phyloP scores from a whole-genome alignment of 371 early-diverging fungal species.

The Circinella umbellata region DNA sequence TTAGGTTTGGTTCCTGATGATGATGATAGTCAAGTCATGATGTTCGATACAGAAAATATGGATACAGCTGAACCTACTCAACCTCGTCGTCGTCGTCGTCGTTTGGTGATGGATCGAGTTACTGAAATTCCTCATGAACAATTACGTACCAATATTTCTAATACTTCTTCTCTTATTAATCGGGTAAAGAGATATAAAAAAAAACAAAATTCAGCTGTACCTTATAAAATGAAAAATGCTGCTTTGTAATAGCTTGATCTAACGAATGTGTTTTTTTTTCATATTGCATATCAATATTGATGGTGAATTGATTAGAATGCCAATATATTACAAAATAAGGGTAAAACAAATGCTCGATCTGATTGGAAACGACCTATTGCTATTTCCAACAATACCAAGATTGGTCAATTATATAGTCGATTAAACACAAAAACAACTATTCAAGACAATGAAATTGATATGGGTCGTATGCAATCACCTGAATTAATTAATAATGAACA shows the following conservation, averaged over 20 bases:
- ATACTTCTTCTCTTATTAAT: constrained; percentile 51
- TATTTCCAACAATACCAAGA: neutral
- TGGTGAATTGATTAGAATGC: neutral
- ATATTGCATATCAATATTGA: no score
- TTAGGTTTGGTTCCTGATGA: constrained; percentile 36
- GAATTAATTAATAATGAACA: neutral
- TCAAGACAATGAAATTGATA: neutral
- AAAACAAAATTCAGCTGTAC: neutral
- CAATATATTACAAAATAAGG: constrained; percentile 1
- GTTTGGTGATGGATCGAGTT: constrained; percentile 67
- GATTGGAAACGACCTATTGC: constrained; percentile 11
- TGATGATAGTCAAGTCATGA: constrained; percentile 23
- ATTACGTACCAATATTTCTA: constrained; percentile 50
- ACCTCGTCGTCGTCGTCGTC: constrained; percentile 52
- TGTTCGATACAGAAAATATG: constrained; percentile 27
- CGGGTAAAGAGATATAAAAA: neutral
- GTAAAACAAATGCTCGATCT: neutral
- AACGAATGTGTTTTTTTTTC: no score
- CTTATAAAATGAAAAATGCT: neutral
- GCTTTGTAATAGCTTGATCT: no score
- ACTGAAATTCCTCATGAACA: constrained; percentile 71
- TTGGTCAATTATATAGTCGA: constrained; percentile 1
- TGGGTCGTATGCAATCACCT: neutral
- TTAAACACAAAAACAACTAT: neutral
- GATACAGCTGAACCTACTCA: constrained; percentile 18